Percentiles rank a stretch among this genome's conserved stretches.
Conservation (phyloP, 1,284 basidiomycete genomes). For the Ceratobasidium sp. region DNA sequence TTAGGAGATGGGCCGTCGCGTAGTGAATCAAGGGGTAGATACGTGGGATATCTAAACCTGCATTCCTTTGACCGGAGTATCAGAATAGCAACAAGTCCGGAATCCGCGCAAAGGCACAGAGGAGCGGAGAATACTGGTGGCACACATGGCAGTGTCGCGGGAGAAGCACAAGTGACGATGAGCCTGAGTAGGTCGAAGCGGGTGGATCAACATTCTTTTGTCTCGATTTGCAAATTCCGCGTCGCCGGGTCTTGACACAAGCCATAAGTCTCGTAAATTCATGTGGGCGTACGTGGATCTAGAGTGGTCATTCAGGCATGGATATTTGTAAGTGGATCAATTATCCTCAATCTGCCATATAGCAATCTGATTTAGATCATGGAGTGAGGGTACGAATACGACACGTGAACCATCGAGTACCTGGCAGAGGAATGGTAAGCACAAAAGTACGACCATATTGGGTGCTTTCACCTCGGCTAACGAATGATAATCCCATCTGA, state of each 20-base stretch:
- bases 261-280: neutral
- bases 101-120: neutral
- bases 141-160: neutral
- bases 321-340: neutral
- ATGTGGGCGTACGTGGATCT: neutral
- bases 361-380: neutral
- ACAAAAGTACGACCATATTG: too few relatives aligned
- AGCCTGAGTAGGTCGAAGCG: neutral
- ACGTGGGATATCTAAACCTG: neutral
- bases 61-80: neutral
- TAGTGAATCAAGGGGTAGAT: neutral
- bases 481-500: too few relatives aligned
- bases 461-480: too few relatives aligned
- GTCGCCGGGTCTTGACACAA: neutral
- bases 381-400: neutral
- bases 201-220: neutral
- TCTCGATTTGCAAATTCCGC: neutral
- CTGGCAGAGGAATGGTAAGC: neutral
- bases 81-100: neutral
- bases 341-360: neutral
- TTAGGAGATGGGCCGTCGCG: neutral
- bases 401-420: neutral
- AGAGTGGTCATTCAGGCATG: neutral
- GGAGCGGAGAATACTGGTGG: neutral
- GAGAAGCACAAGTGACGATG: neutral